A percentile compares a stretch with the other conserved stretches of the same genome.
phyloP scores from a whole-genome alignment of 805 yeast genomes.

The Candida loeiensis region DNA sequence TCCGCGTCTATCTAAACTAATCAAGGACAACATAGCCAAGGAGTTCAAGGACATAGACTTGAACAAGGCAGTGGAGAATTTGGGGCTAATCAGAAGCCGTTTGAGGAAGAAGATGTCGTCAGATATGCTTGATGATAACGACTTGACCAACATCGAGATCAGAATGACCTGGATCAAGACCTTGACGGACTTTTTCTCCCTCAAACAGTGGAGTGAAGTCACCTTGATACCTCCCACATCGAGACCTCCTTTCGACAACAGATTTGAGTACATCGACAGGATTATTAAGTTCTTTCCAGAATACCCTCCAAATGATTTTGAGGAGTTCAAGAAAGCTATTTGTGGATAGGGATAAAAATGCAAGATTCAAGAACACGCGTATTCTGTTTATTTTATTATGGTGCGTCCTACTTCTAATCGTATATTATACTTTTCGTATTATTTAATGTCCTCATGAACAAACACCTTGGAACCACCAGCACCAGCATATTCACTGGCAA shows the following conservation, averaged over 20 bases:
- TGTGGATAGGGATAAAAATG: not conserved
- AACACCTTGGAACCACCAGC: constrained; percentile 84
- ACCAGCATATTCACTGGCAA: constrained; percentile 87
- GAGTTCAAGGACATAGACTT: constrained; percentile 44
- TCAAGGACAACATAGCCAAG: constrained; percentile 52
- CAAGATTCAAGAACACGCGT: not conserved
- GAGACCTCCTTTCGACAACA: constrained; percentile 16
- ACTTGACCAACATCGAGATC: constrained; percentile 46
- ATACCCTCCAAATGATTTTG: constrained; percentile 38
- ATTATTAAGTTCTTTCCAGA: constrained; percentile 50
- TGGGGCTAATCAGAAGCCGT: constrained; percentile 51
- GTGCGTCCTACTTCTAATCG: not conserved
- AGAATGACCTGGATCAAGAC: constrained; percentile 72
- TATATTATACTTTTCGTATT: not conserved
- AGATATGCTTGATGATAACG: constrained; percentile 34
- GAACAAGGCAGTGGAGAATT: constrained; percentile 56
- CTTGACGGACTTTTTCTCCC: constrained; percentile 57
- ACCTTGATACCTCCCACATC: constrained; percentile 29
- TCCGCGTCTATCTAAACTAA: constrained; percentile 62
- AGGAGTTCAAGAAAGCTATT: constrained; percentile 11
- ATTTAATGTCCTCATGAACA: constrained; percentile 59
- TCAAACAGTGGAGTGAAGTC: constrained; percentile 56
- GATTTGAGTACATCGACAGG: constrained; percentile 24
- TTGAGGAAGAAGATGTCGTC: constrained; percentile 43
- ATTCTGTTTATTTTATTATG: not conserved